Conservation (phyloP, 164 flowering plant genomes). For the Magnolia kwangsiensis region DNA sequence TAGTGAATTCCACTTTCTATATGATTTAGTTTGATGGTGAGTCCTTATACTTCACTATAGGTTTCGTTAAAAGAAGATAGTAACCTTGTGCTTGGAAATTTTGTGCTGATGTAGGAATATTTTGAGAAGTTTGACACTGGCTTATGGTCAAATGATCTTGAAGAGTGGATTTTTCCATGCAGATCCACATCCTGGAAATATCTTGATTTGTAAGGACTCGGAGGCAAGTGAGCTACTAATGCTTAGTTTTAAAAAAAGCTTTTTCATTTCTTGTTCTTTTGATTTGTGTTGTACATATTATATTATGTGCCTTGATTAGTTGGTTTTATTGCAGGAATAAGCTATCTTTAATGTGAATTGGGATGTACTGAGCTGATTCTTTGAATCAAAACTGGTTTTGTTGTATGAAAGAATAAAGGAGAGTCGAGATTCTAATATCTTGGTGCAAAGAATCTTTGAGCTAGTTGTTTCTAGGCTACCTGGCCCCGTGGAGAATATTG, state of each 20-base stretch:
- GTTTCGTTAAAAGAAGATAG: background rate
- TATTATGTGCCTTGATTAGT: background rate
- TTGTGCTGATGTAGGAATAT: slow-evolving; percentile 61
- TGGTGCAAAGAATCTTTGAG: no score
- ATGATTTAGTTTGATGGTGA: no score
- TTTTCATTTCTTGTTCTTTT: slow-evolving; percentile 3
- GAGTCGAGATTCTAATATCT: no score
- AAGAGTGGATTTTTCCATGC: slow-evolving; percentile 98
- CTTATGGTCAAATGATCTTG: slow-evolving; percentile 98
- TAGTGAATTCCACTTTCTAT: no score
- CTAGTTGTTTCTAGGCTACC: no score
- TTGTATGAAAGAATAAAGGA: background rate
- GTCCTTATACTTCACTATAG: background rate
- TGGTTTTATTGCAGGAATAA: background rate
- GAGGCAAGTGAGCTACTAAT: slow-evolving; percentile 48
- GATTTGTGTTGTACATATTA: background rate
- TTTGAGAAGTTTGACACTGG: slow-evolving; percentile 67
- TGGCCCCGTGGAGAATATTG: no score
- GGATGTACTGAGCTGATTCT: background rate
- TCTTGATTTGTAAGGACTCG: slow-evolving; percentile 81
- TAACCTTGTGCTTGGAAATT: background rate
- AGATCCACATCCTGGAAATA: slow-evolving; percentile 99
- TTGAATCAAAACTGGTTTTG: background rate
- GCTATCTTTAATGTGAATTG: background rate
- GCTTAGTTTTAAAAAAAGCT: background rate